These are phyloP conservation scores for Betula pendula DNA, from an alignment of 306 rosid species.

Conservation along the genomic window DNA sequence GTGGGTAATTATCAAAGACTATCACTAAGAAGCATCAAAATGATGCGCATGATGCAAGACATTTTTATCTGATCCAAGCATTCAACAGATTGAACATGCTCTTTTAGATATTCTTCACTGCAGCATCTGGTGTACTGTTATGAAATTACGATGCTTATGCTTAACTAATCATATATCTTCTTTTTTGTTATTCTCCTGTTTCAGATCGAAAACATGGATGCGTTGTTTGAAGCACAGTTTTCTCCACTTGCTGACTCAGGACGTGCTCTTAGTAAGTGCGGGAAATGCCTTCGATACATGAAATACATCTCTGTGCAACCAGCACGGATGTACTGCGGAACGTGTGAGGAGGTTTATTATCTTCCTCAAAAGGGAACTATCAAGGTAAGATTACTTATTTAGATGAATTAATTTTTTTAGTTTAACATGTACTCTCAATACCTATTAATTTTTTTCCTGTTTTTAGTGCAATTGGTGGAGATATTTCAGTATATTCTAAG, in stretches of 20 bases:
- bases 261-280: slow-evolving; percentile 79
- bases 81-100: background rate
- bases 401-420: slow-evolving; percentile 15
- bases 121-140: background rate
- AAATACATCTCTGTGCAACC: slow-evolving; percentile 84
- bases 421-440: background rate
- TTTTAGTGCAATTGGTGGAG: background rate
- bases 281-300: slow-evolving; percentile 96
- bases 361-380: slow-evolving; percentile 90
- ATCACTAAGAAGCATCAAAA: background rate
- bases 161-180: background rate
- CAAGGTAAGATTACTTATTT: slow-evolving; percentile 55
- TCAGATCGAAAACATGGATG: slow-evolving; percentile 98
- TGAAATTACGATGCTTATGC: background rate
- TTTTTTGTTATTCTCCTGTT: slow-evolving; percentile 19
- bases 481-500: background rate
- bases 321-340: slow-evolving; percentile 75
- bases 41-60: background rate
- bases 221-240: slow-evolving; percentile 91
- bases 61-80: background rate
- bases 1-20: background rate
- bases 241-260: slow-evolving; percentile 86
- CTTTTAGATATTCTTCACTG: background rate
- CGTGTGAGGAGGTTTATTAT: slow-evolving; percentile 89
- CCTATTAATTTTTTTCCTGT: background rate